phyloP scores from a whole-genome alignment of 306 rosid species.

The Cucurbita argyrosperma region DNA sequence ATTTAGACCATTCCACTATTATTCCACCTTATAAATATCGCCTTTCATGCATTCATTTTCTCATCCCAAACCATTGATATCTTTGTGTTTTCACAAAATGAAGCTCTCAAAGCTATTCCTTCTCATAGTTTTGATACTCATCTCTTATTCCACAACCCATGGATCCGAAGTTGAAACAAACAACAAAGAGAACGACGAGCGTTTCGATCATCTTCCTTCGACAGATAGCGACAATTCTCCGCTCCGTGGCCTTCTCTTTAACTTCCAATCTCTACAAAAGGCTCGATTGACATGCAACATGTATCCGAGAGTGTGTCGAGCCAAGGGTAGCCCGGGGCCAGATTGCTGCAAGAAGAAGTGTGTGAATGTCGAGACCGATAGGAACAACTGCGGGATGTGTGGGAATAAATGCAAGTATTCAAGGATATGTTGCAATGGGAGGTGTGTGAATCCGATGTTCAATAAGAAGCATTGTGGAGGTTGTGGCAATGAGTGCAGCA shows the following conservation, averaged over 20 bases:
- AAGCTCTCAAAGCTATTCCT: neutral
- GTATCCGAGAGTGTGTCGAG: constrained; percentile 26
- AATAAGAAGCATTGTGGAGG: constrained; percentile 31
- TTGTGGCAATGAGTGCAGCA: constrained; percentile 29
- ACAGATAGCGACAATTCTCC: neutral
- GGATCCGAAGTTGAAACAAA: neutral
- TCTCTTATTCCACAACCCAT: neutral
- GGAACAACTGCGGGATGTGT: constrained; percentile 33
- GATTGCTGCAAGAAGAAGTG: constrained; percentile 36
- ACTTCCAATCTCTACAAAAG: neutral
- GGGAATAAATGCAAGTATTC: constrained; percentile 24
- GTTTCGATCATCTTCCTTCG: neutral
- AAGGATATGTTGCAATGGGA: constrained; percentile 29
- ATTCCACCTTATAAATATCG: neutral
- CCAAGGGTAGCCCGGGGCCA: constrained; percentile 14
- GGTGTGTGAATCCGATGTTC: constrained; percentile 24
- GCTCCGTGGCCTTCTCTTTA: neutral
- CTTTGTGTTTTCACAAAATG: neutral
- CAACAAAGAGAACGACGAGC: neutral
- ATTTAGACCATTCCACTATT: constrained; percentile 9
- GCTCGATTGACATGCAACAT: constrained; percentile 12
- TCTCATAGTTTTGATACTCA: neutral
- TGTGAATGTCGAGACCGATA: constrained; percentile 18
- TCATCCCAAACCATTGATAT: neutral
- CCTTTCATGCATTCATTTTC: neutral